Conservation (phyloP, 2,329 filamentous ascomycete genomes). For the Stachybotrys elegans region DNA sequence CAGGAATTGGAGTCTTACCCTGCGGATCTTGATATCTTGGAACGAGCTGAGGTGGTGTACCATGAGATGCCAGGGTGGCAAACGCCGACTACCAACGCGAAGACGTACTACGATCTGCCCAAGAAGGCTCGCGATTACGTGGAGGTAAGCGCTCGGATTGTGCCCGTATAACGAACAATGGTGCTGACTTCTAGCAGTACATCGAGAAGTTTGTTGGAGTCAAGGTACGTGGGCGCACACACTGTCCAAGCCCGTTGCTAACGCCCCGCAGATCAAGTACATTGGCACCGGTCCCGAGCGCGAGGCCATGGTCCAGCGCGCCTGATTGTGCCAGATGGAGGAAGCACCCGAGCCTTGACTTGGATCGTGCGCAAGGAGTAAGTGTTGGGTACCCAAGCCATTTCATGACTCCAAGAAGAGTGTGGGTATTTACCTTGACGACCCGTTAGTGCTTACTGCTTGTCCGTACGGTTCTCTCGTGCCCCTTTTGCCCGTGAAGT, state of each 20-base stretch:
- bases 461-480: too few species aligned
- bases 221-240: slow-evolving; percentile 26
- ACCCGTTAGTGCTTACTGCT: too few species aligned
- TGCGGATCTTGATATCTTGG: slow-evolving; percentile 54
- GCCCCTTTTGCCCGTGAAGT: too few species aligned
- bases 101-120: slow-evolving; percentile 59
- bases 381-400: too few species aligned
- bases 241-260: slow-evolving; percentile 12
- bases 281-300: slow-evolving; percentile 63
- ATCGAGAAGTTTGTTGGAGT: slow-evolving; percentile 63
- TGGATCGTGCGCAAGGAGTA: too few species aligned
- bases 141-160: slow-evolving; percentile 27
- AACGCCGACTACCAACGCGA: slow-evolving; percentile 53
- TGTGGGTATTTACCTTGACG: too few species aligned
- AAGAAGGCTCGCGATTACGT: slow-evolving; percentile 61
- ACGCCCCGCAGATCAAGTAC: slow-evolving; percentile 42
- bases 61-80: slow-evolving; percentile 67
- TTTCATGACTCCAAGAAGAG: too few species aligned
- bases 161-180: slow-evolving; percentile 8
- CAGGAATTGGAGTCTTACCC: slow-evolving; percentile 48
- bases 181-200: slow-evolving; percentile 28
- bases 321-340: too few species aligned
- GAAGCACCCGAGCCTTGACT: too few species aligned
- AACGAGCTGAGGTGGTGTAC: slow-evolving; percentile 60
- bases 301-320: slow-evolving; percentile 66